These are phyloP conservation scores for Pseudocercospora macadamiae DNA, from an alignment of 2,329 filamentous ascomycete species.

Conservation along the genomic window DNA sequence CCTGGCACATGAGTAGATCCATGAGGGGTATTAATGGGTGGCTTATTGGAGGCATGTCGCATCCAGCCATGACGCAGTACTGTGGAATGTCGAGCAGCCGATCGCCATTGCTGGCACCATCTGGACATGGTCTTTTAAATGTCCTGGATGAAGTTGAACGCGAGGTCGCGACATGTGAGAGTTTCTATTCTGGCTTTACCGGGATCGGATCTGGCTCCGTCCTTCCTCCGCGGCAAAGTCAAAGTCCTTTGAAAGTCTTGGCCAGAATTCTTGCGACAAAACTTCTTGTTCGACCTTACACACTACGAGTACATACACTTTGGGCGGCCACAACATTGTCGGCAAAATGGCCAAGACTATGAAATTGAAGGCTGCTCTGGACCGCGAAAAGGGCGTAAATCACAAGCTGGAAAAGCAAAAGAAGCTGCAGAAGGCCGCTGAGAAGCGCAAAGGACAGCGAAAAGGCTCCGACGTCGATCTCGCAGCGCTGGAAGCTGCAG, in stretches of 20 bases:
- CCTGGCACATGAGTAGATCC: not conserved
- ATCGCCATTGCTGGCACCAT: not conserved
- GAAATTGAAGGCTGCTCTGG: constrained; percentile 62
- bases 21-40: not conserved
- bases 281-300: not conserved
- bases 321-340: not conserved
- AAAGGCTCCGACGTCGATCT: constrained; percentile 41
- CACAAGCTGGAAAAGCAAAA: constrained; percentile 70
- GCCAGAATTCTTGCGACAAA: constrained; percentile 1
- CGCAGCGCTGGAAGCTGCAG: constrained; percentile 31
- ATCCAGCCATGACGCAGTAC: not conserved
- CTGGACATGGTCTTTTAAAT: not conserved
- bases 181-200: no score
- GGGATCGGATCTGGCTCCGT: not conserved
- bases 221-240: constrained; percentile 1
- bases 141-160: no score
- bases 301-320: no score
- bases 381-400: constrained; percentile 64
- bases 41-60: not conserved
- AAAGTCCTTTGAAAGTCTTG: not conserved
- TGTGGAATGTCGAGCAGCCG: not conserved
- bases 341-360: constrained; percentile 53
- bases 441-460: constrained; percentile 49
- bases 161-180: no score
- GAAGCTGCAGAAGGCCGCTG: constrained; percentile 57